Percentiles rank a stretch among this genome's conserved stretches.
phyloP scores from a whole-genome alignment of 73 alveolate genomes.

The Vitrella brassicaformis region DNA sequence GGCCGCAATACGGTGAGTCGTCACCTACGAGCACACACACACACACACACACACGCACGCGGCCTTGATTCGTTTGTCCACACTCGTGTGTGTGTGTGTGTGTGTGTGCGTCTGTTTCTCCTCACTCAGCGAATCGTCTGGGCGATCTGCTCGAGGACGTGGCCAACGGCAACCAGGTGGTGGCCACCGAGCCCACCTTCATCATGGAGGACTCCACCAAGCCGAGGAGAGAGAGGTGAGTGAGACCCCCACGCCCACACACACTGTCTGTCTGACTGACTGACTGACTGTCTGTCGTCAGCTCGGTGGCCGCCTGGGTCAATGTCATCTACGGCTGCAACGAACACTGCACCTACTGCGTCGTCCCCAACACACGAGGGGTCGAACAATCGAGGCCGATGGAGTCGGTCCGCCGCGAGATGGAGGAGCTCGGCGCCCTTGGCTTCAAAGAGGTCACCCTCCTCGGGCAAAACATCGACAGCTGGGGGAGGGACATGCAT shows the following conservation, averaged over 20 bases:
- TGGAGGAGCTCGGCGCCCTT: background rate
- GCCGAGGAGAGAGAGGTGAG: constrained; percentile 13
- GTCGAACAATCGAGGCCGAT: constrained; percentile 21
- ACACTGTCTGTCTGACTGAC: background rate
- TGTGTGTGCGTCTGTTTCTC: too few species aligned
- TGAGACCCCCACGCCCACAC: too few species aligned
- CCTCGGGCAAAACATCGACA: constrained; percentile 34
- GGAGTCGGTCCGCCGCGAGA: constrained; percentile 5
- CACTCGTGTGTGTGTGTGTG: too few species aligned
- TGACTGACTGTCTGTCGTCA: background rate
- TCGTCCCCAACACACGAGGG: constrained; percentile 31
- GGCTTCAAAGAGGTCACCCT: constrained; percentile 31
- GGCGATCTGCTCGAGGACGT: constrained; percentile 21
- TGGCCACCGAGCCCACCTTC: constrained; percentile 12
- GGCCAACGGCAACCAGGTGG: constrained; percentile 8
- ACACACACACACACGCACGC: too few species aligned
- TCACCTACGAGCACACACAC: too few species aligned
- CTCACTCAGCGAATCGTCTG: constrained; percentile 33
- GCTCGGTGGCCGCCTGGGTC: constrained; percentile 15
- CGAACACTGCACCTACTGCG: constrained; percentile 34
- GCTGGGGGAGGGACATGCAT: constrained; percentile 18
- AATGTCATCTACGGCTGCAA: constrained; percentile 34
- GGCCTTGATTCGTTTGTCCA: too few species aligned
- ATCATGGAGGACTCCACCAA: constrained; percentile 30
- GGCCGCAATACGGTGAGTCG: constrained; percentile 33